Evolutionary conservation across 208 protist species (phyloP), one percentile per base, ranked within the genome.

Genomic region (Acanthamoeba divionensis): DNA sequence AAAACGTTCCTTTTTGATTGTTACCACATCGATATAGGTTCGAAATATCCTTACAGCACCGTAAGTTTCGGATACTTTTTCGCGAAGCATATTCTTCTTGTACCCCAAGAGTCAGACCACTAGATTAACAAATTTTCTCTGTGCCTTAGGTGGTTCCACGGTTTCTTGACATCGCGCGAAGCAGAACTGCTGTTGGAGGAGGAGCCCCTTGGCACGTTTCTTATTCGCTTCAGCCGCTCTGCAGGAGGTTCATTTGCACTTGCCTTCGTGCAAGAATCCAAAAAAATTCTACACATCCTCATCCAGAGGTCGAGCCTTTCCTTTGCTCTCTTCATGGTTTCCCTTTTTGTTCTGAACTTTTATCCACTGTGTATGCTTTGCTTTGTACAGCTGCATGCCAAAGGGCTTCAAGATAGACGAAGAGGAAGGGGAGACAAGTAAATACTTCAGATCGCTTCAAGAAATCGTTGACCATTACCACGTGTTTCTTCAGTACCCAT

Each of bases 131-230:
- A 60, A 24, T 60, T 60, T 60, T 60, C 52, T 60, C n/a, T 60
- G n/a, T 60, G 52, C n/a, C 18, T 60, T 60, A 60, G 52, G n/a
- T 82, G 85, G 85, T 90, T 90, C 60, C 85, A 90, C 38, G 85
- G 85, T 6, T 90, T 83, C 71, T 47, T 90, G 21, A 66, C 85
- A 8, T 83, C 85, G 21, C 52, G 71, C 48, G 85, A 90, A 26
- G 85, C 85, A 5, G 63, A 73, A n/a, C 66, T 73, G 29, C 85
- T 90, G 7, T 31, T 90, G 12, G 71, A 90, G 44, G 26, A 67
- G 9, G 63, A 90, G 55, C 85, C 85, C 45, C n/a, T 83, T 18
- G 85, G 85, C 57, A 90, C 85, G 21, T 90, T 90, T 47, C 85
- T 90, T 13, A 79, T 90, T 24, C 55, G 85, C 1, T 90, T 90